Evolutionary conservation across 345 rosid genomes (phyloP), one percentile per base, ranked within the genome.

Genomic region (Eucalyptus marginata): DNA sequence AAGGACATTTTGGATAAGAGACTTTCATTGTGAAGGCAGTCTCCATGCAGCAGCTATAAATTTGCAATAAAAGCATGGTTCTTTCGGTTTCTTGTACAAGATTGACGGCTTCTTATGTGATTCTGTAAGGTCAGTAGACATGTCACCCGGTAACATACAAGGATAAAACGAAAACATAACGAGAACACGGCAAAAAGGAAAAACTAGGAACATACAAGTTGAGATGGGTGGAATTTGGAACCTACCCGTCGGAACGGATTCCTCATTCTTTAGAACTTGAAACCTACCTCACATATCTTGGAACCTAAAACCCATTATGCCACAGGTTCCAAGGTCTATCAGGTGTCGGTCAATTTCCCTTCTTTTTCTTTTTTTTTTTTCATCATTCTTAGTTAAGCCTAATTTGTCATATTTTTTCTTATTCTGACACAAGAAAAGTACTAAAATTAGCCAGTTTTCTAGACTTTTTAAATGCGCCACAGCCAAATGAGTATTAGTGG

Each of bases 201-300:
- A 71, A 71, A 36, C 0, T 18, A 52, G 56, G 10, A 52, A 52
- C 56, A 18, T 52, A 52, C 4, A 52, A 18, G 1, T 52, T 7
- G 56, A 52, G 24, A 0, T 18, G 56, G 0, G 56, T 52, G 24
- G 24, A 18, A 52, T 52, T 8, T 2, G 0, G 2, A 52, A 52
- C 56, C 24, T 3, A 52, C 4, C 4, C 0, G 0, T 52, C 24
- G 0, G 1, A 52, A 52, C 1, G 2, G 0, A 7, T 52, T 52
- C 10, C 4, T 18, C 24, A 7, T 52, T 52, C 24, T 52, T 52
- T 52, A 52, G 10, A 52, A 52, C 10, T 52, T 18, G 2, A 40
- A 40, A 40, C 58, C 0, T 52, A 18, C 1, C 4, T 2, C 58
- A 18, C 0, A 52, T 52, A 52, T 18, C 1, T 52, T 52, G 0